phyloP scores from a whole-genome alignment of 129 eudicot species.

The Logfia minima region DNA sequence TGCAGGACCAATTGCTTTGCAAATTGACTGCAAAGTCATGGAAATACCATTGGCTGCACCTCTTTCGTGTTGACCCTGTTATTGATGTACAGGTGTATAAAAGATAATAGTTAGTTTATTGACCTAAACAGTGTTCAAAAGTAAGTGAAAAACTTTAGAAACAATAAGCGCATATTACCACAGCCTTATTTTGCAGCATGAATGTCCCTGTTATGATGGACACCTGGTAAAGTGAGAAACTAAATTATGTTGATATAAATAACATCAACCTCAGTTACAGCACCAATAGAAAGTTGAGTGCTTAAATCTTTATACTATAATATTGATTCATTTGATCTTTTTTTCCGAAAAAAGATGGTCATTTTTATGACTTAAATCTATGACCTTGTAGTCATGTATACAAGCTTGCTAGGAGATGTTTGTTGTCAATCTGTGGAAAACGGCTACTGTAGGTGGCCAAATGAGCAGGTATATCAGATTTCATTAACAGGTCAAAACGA shows the following conservation, averaged over 20 bases:
- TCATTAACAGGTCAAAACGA: background rate
- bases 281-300: background rate
- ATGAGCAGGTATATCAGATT: background rate
- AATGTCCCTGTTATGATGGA: constrained; percentile 60
- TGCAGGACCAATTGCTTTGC: constrained; percentile 73
- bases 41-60: constrained; percentile 93
- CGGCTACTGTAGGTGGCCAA: too few species aligned
- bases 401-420: too few species aligned
- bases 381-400: too few species aligned
- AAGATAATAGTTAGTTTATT: background rate
- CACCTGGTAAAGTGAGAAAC: constrained; percentile 34
- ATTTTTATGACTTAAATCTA: too few species aligned
- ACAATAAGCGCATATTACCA: constrained; percentile 45
- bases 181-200: constrained; percentile 80
- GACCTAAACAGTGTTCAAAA: background rate
- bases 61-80: constrained; percentile 79
- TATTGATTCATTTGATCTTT: background rate
- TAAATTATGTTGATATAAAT: background rate
- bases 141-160: background rate
- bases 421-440: too few species aligned
- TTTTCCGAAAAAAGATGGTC: too few species aligned
- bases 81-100: constrained; percentile 5
- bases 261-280: constrained; percentile 5
- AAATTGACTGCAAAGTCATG: constrained; percentile 66
- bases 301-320: background rate